Base-by-base conservation (phyloP, 768 basidiomycete genomes). In the Suillus hirtellus region DNA sequence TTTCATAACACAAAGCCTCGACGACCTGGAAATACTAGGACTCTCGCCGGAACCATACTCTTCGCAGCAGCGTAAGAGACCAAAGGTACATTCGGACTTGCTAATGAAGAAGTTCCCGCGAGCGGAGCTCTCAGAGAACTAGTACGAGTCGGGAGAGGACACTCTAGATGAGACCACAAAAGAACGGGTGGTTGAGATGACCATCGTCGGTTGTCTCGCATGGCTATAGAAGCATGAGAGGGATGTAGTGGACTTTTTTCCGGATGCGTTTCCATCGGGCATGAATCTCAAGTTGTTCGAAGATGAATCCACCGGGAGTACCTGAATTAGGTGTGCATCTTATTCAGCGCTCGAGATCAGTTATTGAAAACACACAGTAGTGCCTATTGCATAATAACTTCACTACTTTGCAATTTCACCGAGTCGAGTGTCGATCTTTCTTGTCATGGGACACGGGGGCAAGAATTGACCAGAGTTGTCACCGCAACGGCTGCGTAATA, bases 221-320 rank as follows among this genome's bases (percentile, higher is more conserved):
- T 65, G 65, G 65, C 17, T 65, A 59, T 52, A 49, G 43, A 65
- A 40, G 52, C 42, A 66, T 21, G 60, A 53, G 54, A 38, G 24
- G 14, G n/a, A 65, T 19, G 37, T 65, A 10, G 34, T 60, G 40
- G 34, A 65, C n/a, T 37, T 24, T 1, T 4, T 56, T 24, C 55
- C 17, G 21, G 15, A 24, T 34, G 21, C 6, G 9, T 9, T 40
- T 56, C 35, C 21, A 14, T 37, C 8, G 21, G 9, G 6, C 4
- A 38, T 55, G 54, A 19, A 38, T 17, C 8, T 24, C 37, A 31
- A 56, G 37, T 8, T 56, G 37, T 40, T 56, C 3, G 4, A 40
- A 11, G 24, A 56, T 19, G 55, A 56, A 56, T 24, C 14, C 10
- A 40, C 24, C 11, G 5, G 15, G 24, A 40, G 55, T 27, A 27